Base-by-base conservation (phyloP, 768 basidiomycete genomes). In the Boletus pseudo-olivaceus region DNA sequence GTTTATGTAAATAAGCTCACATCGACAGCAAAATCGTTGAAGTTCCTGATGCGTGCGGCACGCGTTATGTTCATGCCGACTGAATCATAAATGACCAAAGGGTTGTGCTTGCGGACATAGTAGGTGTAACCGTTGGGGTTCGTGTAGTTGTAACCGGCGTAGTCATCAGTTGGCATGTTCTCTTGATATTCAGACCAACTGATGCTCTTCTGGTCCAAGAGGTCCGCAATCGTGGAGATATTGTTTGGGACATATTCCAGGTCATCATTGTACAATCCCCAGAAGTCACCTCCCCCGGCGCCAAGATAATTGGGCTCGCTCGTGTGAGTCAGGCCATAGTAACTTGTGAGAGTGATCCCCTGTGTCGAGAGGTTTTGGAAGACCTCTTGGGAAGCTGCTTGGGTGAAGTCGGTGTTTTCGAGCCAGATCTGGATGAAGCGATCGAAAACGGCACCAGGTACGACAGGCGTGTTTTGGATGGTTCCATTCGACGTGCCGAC, bases 151-250 rank as follows among this genome's bases (percentile, higher is more conserved):
- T 69, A 76, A 8, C 74, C 78, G 26, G 56, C 62, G 49, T 72
- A 82, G 1, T 78, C 82, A 47, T 79, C 78, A 4, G 58, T 62
- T 23, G 23, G 81, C 76, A 83, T 73, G 57, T 76, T 77, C 61
- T 85, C 82, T 61, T 82, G 76, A 61, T 85, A 87, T 23, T 77
- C 75, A 0, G 75, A 78, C 84, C 84, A 87, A 10, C 78, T 78
- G 38, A 86, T 76, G 40, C 71, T 74, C 63, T 81, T 82, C 27
- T 72, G 67, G 49, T 84, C 84, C 33, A 85, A 67, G 11, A 86
- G 72, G 58, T 87, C 84, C 20, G 80, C 80, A 39, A 86, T 62
- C 15, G 78, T 81, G 4, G 81, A 80, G n/a, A 82, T 70, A 60
- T 82, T 83, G 26, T 45, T 60, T 0, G 77, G 75, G 29, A 81